Evolutionary conservation across 148 eudicot species (phyloP).

Genomic region (Simmondsia chinensis): DNA sequence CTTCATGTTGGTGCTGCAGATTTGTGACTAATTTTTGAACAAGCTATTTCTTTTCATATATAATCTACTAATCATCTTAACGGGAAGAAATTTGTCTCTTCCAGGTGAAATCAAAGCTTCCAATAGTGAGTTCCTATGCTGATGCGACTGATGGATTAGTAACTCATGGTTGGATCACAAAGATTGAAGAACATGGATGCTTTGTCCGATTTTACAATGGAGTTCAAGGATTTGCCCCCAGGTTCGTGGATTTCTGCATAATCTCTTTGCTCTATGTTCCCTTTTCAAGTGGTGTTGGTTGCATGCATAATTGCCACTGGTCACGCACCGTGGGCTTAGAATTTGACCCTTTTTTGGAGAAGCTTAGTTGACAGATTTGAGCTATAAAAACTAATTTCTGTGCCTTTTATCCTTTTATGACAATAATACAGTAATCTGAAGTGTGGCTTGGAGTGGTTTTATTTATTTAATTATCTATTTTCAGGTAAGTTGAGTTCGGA

Average conservation of each 20-base stretch:
- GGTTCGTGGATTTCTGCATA: no score
- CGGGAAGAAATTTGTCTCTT: constrained; percentile 2
- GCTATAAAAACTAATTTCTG: no score
- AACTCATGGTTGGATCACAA: constrained; percentile 97
- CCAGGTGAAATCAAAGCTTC: constrained; percentile 87
- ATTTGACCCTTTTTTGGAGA: no score
- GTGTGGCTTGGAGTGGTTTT: background rate
- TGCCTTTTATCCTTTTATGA: no score
- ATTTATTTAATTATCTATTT: background rate
- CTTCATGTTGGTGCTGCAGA: no score
- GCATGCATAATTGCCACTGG: background rate
- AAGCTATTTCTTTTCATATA: no score
- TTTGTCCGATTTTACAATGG: constrained; percentile 90
- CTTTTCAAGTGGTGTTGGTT: background rate
- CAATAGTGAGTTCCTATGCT: constrained; percentile 63
- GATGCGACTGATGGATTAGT: constrained; percentile 79
- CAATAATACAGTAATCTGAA: no score
- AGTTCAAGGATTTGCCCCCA: constrained; percentile 88
- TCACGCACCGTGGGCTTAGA: no score
- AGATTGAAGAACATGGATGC: constrained; percentile 82
- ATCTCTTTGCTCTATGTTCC: background rate
- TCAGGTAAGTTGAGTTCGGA: no score
- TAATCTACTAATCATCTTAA: no score
- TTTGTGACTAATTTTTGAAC: no score
- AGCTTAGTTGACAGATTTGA: no score